Conservation (phyloP, 1,284 basidiomycete species). For the Wolfiporia cocos region DNA sequence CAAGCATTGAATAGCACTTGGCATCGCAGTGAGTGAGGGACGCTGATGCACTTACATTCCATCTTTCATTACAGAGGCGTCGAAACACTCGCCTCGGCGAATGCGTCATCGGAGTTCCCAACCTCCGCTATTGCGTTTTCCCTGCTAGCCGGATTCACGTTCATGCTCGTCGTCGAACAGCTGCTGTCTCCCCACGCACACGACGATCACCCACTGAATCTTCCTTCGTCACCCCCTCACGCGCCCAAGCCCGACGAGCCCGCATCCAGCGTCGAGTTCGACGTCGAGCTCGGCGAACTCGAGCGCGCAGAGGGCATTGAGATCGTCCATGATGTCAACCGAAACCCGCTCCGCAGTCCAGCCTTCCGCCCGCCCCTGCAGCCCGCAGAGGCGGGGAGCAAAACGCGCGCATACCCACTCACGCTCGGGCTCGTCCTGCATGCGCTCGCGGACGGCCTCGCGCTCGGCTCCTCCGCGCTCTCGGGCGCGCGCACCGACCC, state of each 20-base stretch:
- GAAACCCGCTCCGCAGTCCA: background rate
- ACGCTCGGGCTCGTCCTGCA: conserved; percentile 85
- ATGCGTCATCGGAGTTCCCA: conserved; percentile 34
- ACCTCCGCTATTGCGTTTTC: conserved; percentile 62
- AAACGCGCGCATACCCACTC: conserved; percentile 51
- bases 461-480: conserved; percentile 73
- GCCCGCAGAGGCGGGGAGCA: conserved; percentile 13
- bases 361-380: background rate
- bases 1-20: no score
- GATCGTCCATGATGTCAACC: background rate
- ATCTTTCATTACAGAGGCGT: conserved; percentile 49
- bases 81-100: conserved; percentile 42
- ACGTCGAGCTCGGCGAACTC: conserved; percentile 50
- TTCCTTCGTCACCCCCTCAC: conserved; percentile 13
- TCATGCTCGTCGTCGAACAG: conserved; percentile 80
- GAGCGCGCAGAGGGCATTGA: conserved; percentile 30
- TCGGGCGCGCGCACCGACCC: conserved; percentile 25
- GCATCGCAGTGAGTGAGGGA: no score
- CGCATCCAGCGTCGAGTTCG: conserved; percentile 42
- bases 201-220: conserved; percentile 19
- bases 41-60: no score
- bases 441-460: conserved; percentile 85
- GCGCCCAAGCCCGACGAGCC: conserved; percentile 4
- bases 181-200: conserved; percentile 45
- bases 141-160: conserved; percentile 74